Conservation (phyloP, 176 grass and related monocot genomes). For the Microstegium vimineum region DNA sequence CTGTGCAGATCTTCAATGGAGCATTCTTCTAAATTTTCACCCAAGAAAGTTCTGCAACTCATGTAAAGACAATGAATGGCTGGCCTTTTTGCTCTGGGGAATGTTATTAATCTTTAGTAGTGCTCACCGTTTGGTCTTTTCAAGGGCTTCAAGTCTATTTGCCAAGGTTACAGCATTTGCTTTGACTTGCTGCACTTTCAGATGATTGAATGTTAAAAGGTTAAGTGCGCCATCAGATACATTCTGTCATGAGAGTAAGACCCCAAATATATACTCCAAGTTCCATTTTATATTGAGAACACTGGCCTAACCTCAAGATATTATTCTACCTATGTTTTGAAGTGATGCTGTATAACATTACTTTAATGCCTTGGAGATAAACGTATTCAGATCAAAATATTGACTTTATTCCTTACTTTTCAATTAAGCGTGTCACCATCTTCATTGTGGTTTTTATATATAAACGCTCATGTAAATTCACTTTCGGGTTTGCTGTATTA, state of each 20-base stretch:
- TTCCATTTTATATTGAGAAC: background rate
- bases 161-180: conserved; percentile 42
- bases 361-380: background rate
- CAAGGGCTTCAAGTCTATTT: conserved; percentile 58
- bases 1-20: conserved; percentile 46
- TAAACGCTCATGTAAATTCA: background rate
- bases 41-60: conserved; percentile 47
- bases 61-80: background rate
- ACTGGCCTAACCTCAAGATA: background rate
- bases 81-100: background rate
- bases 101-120: background rate
- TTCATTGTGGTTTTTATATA: background rate
- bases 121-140: conserved; percentile 48
- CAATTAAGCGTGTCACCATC: background rate
- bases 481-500: background rate
- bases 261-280: background rate
- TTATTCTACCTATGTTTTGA: background rate
- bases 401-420: background rate
- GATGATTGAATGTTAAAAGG: conserved; percentile 19
- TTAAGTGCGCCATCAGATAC: background rate
- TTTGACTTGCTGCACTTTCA: conserved; percentile 50
- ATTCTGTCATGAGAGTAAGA: background rate
- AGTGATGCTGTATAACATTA: background rate
- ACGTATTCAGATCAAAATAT: background rate
- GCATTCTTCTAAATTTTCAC: conserved; percentile 55